A percentile compares a stretch with the other conserved stretches of the same genome.
Evolutionary conservation across 768 basidiomycete genomes (phyloP).

Genomic region (Rhodotorula paludigena): DNA sequence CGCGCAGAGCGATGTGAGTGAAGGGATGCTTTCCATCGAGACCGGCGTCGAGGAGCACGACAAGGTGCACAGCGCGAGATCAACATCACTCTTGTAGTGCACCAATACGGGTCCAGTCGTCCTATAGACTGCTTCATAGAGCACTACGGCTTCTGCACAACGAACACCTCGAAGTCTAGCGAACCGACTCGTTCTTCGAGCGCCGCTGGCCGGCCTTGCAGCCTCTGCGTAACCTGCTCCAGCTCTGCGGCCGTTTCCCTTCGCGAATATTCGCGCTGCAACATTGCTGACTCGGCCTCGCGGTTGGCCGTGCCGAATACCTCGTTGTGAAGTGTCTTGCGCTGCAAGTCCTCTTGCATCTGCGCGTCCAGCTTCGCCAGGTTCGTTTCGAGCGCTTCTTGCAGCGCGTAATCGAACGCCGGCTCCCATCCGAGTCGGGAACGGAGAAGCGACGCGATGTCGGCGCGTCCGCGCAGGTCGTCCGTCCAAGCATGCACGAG

Average conservation of each 20-base stretch:
- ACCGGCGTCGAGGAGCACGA: no score
- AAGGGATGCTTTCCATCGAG: no score
- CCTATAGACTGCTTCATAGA: no score
- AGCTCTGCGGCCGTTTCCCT: constrained; percentile 14
- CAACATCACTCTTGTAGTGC: no score
- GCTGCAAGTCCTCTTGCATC: neutral
- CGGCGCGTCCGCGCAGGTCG: constrained; percentile 11
- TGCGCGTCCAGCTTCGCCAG: neutral
- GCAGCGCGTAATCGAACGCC: constrained; percentile 1
- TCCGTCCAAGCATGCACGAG: constrained; percentile 9
- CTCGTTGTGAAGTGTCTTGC: neutral
- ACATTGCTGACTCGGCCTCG: constrained; percentile 3
- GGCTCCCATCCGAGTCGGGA: constrained; percentile 1
- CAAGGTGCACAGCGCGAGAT: no score
- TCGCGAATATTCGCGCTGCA: neutral
- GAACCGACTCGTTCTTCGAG: neutral
- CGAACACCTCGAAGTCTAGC: constrained; percentile 10
- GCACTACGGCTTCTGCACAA: neutral
- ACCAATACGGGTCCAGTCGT: no score
- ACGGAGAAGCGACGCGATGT: constrained; percentile 1
- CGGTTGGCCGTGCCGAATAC: constrained; percentile 10
- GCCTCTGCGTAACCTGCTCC: neutral
- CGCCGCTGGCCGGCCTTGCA: neutral
- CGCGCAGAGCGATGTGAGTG: no score
- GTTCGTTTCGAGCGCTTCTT: neutral